Evolutionary conservation across 768 basidiomycete genomes (phyloP), one percentile per base, ranked within the genome.

Genomic region (Xerocomus brunneocitrinus): DNA sequence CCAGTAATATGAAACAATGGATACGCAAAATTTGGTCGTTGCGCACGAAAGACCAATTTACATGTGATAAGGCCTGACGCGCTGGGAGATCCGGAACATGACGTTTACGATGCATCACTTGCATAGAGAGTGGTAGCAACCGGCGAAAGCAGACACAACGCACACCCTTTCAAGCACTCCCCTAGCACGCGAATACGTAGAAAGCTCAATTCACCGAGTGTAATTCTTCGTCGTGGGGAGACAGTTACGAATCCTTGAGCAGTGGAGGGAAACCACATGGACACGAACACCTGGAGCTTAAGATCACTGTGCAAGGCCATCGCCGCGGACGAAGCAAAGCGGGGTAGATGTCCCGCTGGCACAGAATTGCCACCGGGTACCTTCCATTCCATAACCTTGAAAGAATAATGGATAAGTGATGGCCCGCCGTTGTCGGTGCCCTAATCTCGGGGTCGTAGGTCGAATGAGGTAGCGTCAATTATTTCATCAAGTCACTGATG

Each of bases 1-100:
- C 5, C 24, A 46, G 49, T 45, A 24, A 52, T 48, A 51, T 43
- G 19, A 63, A 42, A 58, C 56, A 64, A 58, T 52, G 46, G 58
- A 39, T 6, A 49, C 8, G 39, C 9, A n/a, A 24, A 14, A n/a
- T 34, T 41, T n/a, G 27, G 16, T 31, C 39, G 32, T 30, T 40
- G 42, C 27, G 19, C 19, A 19, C 19, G 16, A 19, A 28, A 19
- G 24, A 25, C 30, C 30, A 12, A 25, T 32, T 49, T 30, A 16
- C 47, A 44, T 30, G 45, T 47, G 49, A 44, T 43, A 43, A 50
- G 28, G 13, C 45, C 50, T 48, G 40, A 49, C 35, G 41, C 47
- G 49, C 27, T 45, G 41, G 38, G 40, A 56, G 45, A 55, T 28
- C 35, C 52, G 50, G 62, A 57, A 47, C 49, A 55, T 10, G 49